phyloP scores from a whole-genome alignment of 768 basidiomycete species.

The Boletales sp. region DNA sequence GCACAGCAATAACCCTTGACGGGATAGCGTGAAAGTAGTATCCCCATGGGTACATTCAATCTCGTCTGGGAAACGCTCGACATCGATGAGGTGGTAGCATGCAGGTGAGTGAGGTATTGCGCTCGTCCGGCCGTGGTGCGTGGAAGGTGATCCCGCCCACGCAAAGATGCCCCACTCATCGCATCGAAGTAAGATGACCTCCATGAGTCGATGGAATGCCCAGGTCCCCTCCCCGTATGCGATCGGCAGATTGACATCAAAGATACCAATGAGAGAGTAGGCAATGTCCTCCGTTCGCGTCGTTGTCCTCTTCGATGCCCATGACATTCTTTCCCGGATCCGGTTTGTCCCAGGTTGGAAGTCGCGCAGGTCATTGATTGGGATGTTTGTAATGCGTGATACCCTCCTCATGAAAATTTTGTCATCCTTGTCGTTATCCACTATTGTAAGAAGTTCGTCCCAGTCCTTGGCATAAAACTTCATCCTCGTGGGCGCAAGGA shows the following conservation, averaged over 20 bases:
- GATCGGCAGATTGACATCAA: slow-evolving; percentile 19
- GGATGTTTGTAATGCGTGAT: slow-evolving; percentile 9
- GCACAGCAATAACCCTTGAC: slow-evolving; percentile 12
- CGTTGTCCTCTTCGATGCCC: slow-evolving; percentile 24
- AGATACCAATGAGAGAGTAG: slow-evolving; percentile 24
- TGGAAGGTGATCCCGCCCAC: slow-evolving; percentile 18
- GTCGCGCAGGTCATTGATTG: slow-evolving; percentile 2
- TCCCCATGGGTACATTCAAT: slow-evolving; percentile 13
- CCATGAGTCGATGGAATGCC: slow-evolving; percentile 26
- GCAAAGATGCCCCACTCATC: slow-evolving; percentile 24
- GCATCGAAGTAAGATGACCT: slow-evolving; percentile 18
- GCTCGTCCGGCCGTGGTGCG: slow-evolving; percentile 8
- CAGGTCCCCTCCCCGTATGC: slow-evolving; percentile 15
- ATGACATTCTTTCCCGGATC: slow-evolving; percentile 13
- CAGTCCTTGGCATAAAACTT: slow-evolving; percentile 10
- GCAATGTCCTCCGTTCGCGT: slow-evolving; percentile 23
- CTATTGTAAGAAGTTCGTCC: slow-evolving; percentile 1
- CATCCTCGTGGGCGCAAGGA: slow-evolving; percentile 9
- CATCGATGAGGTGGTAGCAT: slow-evolving; percentile 12
- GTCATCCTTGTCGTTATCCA: slow-evolving; percentile 7
- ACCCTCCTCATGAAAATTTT: neutral
- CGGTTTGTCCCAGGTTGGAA: slow-evolving; percentile 12
- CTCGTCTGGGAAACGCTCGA: slow-evolving; percentile 5
- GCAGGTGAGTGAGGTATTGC: slow-evolving; percentile 14
- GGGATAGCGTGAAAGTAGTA: slow-evolving; percentile 9